Evolutionary conservation across 108 stramenopile genomes (phyloP).

Genomic region (Fistulifera pelliculosa): DNA sequence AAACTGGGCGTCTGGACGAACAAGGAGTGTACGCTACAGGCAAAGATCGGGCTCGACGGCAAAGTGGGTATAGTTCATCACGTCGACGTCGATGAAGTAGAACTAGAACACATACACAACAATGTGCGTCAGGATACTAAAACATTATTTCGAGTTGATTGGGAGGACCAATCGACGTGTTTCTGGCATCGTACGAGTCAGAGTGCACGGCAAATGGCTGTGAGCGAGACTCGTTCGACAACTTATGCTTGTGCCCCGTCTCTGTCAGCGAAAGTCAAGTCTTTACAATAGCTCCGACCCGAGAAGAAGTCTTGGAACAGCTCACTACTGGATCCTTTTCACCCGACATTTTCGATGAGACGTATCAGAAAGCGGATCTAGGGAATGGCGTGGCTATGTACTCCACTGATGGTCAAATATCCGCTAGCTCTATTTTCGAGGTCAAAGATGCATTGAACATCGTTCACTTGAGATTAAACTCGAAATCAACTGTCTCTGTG

Average conservation of each 20-base stretch:
- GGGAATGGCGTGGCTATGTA: constrained; percentile 13
- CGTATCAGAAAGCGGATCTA: constrained; percentile 2
- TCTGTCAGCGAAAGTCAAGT: constrained; percentile 10
- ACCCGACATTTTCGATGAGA: constrained; percentile 9
- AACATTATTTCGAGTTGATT: constrained; percentile 27
- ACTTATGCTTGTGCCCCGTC: constrained; percentile 20
- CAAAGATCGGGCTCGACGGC: constrained; percentile 3
- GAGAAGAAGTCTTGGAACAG: constrained; percentile 20
- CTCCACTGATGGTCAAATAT: constrained; percentile 12
- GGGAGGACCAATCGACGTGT: constrained; percentile 10
- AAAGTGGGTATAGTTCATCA: constrained; percentile 43
- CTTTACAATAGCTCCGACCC: constrained; percentile 15
- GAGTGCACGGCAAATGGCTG: not conserved
- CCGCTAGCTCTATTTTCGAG: constrained; percentile 8
- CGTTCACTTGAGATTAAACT: constrained; percentile 12
- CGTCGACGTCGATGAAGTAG: not conserved
- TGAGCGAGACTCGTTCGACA: not conserved
- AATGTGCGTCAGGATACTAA: constrained; percentile 12
- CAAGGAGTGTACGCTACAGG: not conserved
- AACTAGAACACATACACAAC: constrained; percentile 1
- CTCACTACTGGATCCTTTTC: constrained; percentile 29
- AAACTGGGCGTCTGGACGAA: constrained; percentile 1
- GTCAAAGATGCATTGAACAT: constrained; percentile 9
- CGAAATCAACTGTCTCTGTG: not conserved
- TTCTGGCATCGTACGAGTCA: constrained; percentile 2